These are phyloP conservation scores for Coniochaeta sp. DNA, from an alignment of 2,329 filamentous ascomycete genomes.

Conservation along the genomic window DNA sequence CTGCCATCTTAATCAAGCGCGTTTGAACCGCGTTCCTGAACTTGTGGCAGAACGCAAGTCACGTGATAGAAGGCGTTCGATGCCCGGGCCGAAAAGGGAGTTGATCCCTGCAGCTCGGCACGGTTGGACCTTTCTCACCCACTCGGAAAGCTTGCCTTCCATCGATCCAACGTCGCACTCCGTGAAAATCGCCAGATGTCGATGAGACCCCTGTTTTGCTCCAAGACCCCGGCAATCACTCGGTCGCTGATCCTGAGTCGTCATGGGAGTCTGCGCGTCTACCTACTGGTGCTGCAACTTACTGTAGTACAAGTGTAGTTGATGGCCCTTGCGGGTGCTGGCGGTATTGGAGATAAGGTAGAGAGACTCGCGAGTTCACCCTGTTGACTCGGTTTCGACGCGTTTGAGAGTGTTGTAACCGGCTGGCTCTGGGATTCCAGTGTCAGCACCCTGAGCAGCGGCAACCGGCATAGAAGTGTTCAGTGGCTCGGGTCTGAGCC, in stretches of 20 bases:
- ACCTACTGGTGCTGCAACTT: neutral
- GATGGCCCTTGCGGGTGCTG: neutral
- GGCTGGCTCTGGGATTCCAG: neutral
- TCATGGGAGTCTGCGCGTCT: neutral
- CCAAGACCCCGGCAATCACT: neutral
- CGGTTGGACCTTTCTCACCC: neutral
- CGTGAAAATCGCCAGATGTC: neutral
- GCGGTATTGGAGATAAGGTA: neutral
- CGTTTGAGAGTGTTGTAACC: neutral
- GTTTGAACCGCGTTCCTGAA: neutral
- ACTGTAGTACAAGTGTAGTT: too few relatives aligned
- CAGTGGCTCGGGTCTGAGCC: neutral
- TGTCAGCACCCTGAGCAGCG: neutral
- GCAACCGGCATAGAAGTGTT: neutral
- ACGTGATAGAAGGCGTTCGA: neutral
- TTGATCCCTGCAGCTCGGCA: neutral
- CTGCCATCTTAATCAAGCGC: neutral
- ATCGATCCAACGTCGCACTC: constrained; percentile 1
- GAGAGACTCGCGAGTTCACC: neutral
- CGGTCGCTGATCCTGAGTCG: neutral
- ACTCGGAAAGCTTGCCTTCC: constrained; percentile 2
- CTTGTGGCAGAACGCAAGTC: neutral
- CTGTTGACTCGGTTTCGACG: neutral
- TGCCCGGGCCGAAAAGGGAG: neutral
- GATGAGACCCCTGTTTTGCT: neutral